Conservation (phyloP, 1,139 yeast species). For the Yamadazyma blattariae region DNA sequence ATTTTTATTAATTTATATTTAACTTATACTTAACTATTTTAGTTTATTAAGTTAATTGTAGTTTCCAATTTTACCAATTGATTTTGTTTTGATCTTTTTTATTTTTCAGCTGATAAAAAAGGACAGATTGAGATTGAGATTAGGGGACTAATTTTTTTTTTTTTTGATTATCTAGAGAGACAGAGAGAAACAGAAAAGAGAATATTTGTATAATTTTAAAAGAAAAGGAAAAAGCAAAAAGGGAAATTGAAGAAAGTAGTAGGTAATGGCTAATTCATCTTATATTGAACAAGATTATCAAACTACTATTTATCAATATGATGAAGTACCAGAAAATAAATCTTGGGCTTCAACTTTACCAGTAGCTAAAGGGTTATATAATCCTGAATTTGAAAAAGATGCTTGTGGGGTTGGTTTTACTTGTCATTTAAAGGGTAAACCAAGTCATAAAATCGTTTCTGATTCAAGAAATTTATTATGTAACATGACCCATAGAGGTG, state of each 20-base stretch:
- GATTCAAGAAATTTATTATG: slow-evolving; percentile 87
- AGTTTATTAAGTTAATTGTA: too few relatives aligned
- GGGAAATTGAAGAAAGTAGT: too few relatives aligned
- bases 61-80: too few relatives aligned
- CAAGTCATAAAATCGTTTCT: slow-evolving; percentile 88
- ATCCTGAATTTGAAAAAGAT: slow-evolving; percentile 92
- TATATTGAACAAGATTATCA: slow-evolving; percentile 42
- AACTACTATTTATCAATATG: slow-evolving; percentile 56
- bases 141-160: too few relatives aligned
- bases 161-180: too few relatives aligned
- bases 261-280: too few relatives aligned
- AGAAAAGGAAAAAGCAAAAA: too few relatives aligned
- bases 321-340: slow-evolving; percentile 72
- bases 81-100: too few relatives aligned
- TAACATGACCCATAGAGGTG: slow-evolving; percentile 99
- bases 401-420: slow-evolving; percentile 99
- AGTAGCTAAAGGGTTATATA: slow-evolving; percentile 82
- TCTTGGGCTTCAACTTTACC: slow-evolving; percentile 95
- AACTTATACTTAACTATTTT: too few relatives aligned
- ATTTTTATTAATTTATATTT: too few relatives aligned
- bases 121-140: neutral
- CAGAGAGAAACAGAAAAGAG: too few relatives aligned
- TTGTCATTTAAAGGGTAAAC: slow-evolving; percentile 85
- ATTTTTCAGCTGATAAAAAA: slow-evolving; percentile 1
- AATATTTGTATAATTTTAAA: too few relatives aligned